phyloP scores from a whole-genome alignment of 371 early-diverging fungal species.

The Rhizopus delemar region DNA sequence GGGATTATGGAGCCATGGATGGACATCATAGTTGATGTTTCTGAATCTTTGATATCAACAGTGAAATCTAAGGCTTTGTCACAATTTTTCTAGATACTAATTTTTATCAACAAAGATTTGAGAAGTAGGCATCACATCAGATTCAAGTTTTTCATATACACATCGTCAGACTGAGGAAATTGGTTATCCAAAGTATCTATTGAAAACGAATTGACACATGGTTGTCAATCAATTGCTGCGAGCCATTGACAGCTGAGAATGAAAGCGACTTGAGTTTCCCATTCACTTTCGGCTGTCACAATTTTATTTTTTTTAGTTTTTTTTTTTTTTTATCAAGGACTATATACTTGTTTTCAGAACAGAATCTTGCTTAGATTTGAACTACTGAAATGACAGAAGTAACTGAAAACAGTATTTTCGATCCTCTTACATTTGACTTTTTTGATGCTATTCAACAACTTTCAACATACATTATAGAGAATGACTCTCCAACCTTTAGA shows the following conservation, averaged over 20 bases:
- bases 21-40: no score
- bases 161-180: no score
- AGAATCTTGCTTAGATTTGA: background rate
- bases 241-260: background rate
- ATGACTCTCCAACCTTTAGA: slow-evolving; percentile 15
- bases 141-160: no score
- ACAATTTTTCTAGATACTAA: no score
- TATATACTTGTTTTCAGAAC: no score
- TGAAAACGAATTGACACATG: background rate
- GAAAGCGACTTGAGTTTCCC: background rate
- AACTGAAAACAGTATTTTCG: slow-evolving; percentile 22
- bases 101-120: no score
- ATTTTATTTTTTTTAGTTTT: background rate
- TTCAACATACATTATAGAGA: slow-evolving; percentile 11
- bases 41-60: no score
- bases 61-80: no score
- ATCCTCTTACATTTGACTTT: slow-evolving; percentile 43
- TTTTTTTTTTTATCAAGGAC: background rate
- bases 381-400: slow-evolving; percentile 8
- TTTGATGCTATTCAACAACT: slow-evolving; percentile 27
- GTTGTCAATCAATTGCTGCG: no score
- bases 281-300: slow-evolving; percentile 5
- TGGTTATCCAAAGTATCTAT: background rate
- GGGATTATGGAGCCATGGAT: no score
- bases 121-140: no score